Conservation (phyloP, 164 flowering plant species). For the Umbellularia californica region DNA sequence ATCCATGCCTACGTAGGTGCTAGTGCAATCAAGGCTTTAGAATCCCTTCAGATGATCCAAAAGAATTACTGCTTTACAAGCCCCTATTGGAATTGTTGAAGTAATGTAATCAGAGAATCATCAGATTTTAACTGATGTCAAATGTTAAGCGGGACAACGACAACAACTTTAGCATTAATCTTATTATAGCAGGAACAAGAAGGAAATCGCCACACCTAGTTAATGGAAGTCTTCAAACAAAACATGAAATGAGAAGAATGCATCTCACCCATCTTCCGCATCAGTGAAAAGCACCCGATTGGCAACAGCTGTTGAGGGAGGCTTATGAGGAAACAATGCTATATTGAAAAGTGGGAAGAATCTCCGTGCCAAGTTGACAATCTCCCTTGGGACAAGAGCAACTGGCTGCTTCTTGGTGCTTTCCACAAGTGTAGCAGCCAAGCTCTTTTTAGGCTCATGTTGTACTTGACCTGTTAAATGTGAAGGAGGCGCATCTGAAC, state of each 20-base stretch:
- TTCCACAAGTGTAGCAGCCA: conserved; percentile 87
- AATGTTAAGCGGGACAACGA: background rate
- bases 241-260: conserved; percentile 5
- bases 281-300: conserved; percentile 93
- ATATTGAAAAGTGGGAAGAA: conserved; percentile 78
- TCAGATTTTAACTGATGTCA: background rate
- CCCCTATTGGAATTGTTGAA: background rate
- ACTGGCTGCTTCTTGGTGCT: conserved; percentile 75
- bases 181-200: background rate
- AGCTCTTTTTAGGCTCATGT: conserved; percentile 49
- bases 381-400: conserved; percentile 72
- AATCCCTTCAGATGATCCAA: no score
- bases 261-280: conserved; percentile 91
- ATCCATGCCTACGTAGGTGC: no score
- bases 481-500: conserved; percentile 15
- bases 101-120: background rate
- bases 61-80: no score
- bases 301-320: conserved; percentile 65
- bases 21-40: no score
- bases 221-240: background rate
- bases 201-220: background rate
- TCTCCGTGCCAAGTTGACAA: conserved; percentile 58
- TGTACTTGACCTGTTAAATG: conserved; percentile 27
- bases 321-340: conserved; percentile 90
- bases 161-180: background rate